Evolutionary conservation across 176 grass and related monocot genomes (phyloP).

Genomic region (Dactylis glomerata): DNA sequence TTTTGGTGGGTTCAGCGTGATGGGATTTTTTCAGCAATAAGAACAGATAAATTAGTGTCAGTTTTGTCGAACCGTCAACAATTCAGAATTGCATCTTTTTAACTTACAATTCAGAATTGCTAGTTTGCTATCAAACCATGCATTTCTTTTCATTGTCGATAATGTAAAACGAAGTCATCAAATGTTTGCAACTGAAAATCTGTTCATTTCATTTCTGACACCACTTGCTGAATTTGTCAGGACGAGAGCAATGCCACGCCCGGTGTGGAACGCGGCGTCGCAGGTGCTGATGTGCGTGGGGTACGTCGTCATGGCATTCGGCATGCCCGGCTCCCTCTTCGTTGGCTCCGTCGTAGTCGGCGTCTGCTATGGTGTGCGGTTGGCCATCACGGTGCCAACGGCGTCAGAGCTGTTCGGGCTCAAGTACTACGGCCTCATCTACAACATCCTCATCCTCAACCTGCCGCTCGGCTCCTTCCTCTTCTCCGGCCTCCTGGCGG

Average conservation of each 20-base stretch:
- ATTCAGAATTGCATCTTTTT: background rate
- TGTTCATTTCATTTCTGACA: background rate
- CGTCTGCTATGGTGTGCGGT: conserved; percentile 78
- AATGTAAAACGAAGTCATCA: too few species aligned
- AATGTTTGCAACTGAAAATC: background rate
- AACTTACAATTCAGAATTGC: background rate
- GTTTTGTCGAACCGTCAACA: background rate
- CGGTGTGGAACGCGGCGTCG: conserved; percentile 87
- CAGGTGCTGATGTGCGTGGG: conserved; percentile 77
- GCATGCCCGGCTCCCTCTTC: conserved; percentile 81
- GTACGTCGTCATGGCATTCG: conserved; percentile 76
- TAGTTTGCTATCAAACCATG: background rate
- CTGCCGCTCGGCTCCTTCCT: conserved; percentile 92
- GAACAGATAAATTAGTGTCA: background rate
- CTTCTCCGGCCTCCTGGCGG: conserved; percentile 94
- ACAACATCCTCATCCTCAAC: conserved; percentile 99
- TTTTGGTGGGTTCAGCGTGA: background rate
- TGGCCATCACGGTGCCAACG: conserved; percentile 79
- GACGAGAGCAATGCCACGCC: conserved; percentile 62
- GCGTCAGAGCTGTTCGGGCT: conserved; percentile 95
- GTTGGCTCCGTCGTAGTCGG: conserved; percentile 81
- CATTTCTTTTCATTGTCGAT: too few species aligned
- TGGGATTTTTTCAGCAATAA: background rate
- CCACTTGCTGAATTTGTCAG: conserved; percentile 32
- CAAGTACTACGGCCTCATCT: conserved; percentile 97